Evolutionary conservation across 2,329 filamentous ascomycete genomes (phyloP).

Genomic region (Chaetomiaceae sp.): DNA sequence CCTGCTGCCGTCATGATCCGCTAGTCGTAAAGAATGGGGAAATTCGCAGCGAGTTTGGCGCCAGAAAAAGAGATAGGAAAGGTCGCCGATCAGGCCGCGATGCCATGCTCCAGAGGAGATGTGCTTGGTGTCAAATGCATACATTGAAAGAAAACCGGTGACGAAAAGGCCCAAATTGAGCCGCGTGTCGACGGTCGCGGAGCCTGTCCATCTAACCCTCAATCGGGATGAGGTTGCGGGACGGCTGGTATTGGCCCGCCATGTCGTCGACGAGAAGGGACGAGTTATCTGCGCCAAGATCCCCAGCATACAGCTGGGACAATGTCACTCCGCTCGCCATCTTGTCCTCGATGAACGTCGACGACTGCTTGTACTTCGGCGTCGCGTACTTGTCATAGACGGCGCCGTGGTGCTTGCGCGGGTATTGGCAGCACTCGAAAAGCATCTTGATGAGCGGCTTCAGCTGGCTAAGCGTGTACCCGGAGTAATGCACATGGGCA

Average conservation of each 20-base stretch:
- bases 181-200: no score
- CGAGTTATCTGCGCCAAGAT: neutral
- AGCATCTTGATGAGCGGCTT: constrained; percentile 72
- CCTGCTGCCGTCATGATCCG: neutral
- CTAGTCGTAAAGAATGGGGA: constrained; percentile 8
- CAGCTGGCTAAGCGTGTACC: constrained; percentile 84
- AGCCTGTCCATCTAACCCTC: constrained; percentile 4
- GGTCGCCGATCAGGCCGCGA: constrained; percentile 1
- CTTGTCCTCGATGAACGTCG: constrained; percentile 72
- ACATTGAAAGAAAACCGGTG: constrained; percentile 9
- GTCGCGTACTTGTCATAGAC: constrained; percentile 92
- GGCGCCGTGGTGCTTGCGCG: constrained; percentile 74
- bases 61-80: neutral
- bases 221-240: neutral
- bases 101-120: constrained; percentile 2
- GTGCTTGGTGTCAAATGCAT: constrained; percentile 7
- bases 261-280: constrained; percentile 4
- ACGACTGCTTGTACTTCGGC: constrained; percentile 80
- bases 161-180: no score
- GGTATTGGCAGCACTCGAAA: constrained; percentile 80
- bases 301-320: constrained; percentile 32
- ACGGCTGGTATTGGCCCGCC: neutral
- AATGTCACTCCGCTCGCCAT: constrained; percentile 58
- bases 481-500: constrained; percentile 86
- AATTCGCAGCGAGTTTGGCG: constrained; percentile 2